Base-by-base conservation (phyloP, 1,139 yeast genomes). In the Saccharomyces hybrid region DNA sequence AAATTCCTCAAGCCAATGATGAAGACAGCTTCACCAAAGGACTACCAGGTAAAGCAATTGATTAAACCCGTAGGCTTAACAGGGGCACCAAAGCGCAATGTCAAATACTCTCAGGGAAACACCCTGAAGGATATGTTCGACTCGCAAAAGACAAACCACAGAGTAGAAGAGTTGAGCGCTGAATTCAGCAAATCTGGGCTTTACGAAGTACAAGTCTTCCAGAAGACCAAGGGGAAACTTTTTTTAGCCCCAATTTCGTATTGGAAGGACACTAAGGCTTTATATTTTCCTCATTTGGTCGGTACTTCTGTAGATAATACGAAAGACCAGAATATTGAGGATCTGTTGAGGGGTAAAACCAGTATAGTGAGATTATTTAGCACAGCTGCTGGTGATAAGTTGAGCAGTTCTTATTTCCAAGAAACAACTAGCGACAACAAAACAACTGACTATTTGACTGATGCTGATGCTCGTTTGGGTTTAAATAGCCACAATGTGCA, bases 151-250 rank as follows among this genome's bases (percentile, higher is more conserved):
- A 75, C 74, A 76, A 78, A 69, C 72, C 78, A 55, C 72, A 79
- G 74, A 77, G 84, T 76, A 61, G 79, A 69, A 71, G 89, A 77
- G 58, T 73, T 88, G 57, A 90, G 88, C 64, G 79, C 82, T 57
- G 97, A 90, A 68, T 79, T 90, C 61, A 82, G 88, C 42, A 88
- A 86, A 64, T 87, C 96, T n/a, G 90, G 95, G 27, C 83, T 89
- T 75, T 85, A 86, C 63, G 96, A 90, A 62, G 78, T 89, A 61
- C 86, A 88, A 65, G 83, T 88, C 0, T 91, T 84, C 68, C 76
- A 86, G 52, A 85, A 85, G 62, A 87, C 95, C 2, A 81, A 83
- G 48, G 98, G 98, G 38, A 89, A 90, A 72, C 77, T 90, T 61
- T 93, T 90, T 73, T 75, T 79, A 16, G 83, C 96, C 0, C 98